Percentiles rank a stretch among this genome's conserved stretches.
Conservation (phyloP, 2,329 filamentous ascomycete genomes). For the Clarireedia homoeocarpa region DNA sequence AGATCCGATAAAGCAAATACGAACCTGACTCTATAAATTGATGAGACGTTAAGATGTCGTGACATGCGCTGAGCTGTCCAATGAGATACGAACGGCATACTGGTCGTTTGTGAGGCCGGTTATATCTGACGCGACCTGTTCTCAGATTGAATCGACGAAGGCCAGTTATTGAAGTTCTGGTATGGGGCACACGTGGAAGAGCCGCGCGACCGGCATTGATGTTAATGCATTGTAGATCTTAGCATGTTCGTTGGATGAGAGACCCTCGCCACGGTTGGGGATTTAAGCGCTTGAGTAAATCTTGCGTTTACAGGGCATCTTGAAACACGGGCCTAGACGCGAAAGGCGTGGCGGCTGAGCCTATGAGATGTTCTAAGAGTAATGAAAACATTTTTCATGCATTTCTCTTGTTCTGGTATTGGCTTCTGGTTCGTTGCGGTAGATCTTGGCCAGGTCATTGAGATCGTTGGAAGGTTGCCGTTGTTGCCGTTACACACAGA, state of each 20-base stretch:
- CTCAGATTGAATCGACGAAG: neutral
- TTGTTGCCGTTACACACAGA: too few species aligned
- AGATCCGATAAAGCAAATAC: constrained; percentile 2
- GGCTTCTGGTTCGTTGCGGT: neutral
- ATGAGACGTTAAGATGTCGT: constrained; percentile 27
- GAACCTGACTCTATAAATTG: constrained; percentile 26
- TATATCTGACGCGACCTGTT: neutral
- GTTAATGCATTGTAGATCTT: neutral
- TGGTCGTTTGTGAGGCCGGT: constrained; percentile 16
- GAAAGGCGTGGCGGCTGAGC: neutral
- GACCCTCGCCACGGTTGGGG: neutral
- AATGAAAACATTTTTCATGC: neutral
- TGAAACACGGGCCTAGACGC: neutral
- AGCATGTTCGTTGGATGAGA: neutral
- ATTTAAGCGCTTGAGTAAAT: constrained; percentile 5
- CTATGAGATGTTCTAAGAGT: neutral
- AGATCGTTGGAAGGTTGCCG: too few species aligned
- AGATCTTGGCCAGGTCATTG: too few species aligned
- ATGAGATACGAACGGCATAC: constrained; percentile 17
- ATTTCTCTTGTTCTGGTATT: neutral
- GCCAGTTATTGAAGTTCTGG: constrained; percentile 5
- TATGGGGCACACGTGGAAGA: constrained; percentile 1
- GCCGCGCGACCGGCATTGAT: neutral
- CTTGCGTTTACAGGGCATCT: neutral
- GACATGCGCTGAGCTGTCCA: constrained; percentile 27